Percentiles rank a stretch among this genome's conserved stretches.
These are phyloP conservation scores for Apiospora koreana DNA, from an alignment of 2,329 filamentous ascomycete species.

Conservation along the genomic window DNA sequence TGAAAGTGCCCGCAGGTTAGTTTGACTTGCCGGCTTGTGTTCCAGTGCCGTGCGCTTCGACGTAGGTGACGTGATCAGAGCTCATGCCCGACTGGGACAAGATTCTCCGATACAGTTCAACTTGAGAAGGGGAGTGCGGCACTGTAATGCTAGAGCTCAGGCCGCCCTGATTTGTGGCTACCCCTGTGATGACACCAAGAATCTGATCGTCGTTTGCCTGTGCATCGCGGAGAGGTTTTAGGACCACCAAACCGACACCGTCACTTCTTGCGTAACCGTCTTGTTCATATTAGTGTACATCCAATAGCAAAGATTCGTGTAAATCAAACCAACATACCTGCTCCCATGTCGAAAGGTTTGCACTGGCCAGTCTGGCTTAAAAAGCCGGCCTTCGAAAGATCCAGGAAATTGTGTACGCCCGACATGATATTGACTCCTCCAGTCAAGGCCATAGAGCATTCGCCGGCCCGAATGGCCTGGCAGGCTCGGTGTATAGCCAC, in stretches of 20 bases:
- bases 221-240: conserved; percentile 53
- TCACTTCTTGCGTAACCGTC: conserved; percentile 58
- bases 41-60: conserved; percentile 49
- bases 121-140: conserved; percentile 28
- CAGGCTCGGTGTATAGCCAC: conserved; percentile 38
- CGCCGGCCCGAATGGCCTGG: conserved; percentile 28
- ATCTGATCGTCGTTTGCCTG: conserved; percentile 51
- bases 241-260: conserved; percentile 46
- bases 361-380: conserved; percentile 47
- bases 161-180: conserved; percentile 37
- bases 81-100: conserved; percentile 20
- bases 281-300: conserved; percentile 28
- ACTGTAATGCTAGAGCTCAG: conserved; percentile 29
- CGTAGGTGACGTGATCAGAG: conserved; percentile 11
- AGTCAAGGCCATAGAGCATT: conserved; percentile 35
- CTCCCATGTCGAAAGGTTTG: conserved; percentile 48
- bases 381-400: conserved; percentile 36
- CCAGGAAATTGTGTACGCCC: conserved; percentile 22
- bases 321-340: conserved; percentile 19
- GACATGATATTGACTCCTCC: conserved; percentile 43
- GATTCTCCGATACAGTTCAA: conserved; percentile 31
- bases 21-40: conserved; percentile 37
- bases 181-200: conserved; percentile 41
- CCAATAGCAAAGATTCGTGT: too few relatives aligned
- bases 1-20: conserved; percentile 28